Base-by-base conservation (phyloP, 2,329 filamentous ascomycete species). In the Sodiomyces alkalinus region DNA sequence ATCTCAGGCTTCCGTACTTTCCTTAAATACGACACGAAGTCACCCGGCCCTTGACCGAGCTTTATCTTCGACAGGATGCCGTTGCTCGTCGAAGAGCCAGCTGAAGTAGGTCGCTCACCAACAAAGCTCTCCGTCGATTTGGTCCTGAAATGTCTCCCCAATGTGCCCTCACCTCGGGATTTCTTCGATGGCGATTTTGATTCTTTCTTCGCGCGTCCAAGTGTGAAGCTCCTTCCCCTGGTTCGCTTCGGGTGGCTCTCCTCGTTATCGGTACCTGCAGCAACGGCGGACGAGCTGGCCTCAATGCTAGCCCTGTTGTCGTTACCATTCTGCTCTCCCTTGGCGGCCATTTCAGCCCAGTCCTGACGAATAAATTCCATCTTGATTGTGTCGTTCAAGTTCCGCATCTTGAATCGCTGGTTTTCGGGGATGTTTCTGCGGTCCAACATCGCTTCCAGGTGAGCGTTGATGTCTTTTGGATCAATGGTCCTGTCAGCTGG, bases 281-380 rank as follows among this genome's bases (percentile, higher is more conserved):
- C 42, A 25, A 45, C 43, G 21, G 47, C 45, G 12, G 36, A 34
- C 1, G 43, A 39, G 19, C 40, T 32, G 25, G 41, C 47, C 23
- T 49, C 48, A 37, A 53, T 40, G 47, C 58, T 47, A 41, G 48
- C 39, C 31, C 50, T 45, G 39, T 56, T 61, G 45, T 52, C 55
- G 44, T 59, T 49, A 39, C 51, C 55, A 37, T 58, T 39, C 55
- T 50, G 35, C 24, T 22, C 20, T n/a, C n/a, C 16, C 47, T 55
- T 55, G 40, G 59, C 55, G 29, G 64, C 62, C 52, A 65, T 74
- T 48, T 79, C 78, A 6, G 70, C 72, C 62, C 80, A 82, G 48
- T 94, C 81, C 49, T 92, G 86, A 29, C 78, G 76, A 42, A 96
- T 85, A 43, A 98, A 92, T 46, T 96, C 86, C 47, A 85, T 81